A percentile compares a stretch with the other conserved stretches of the same genome.
Conservation (phyloP, 2,329 filamentous ascomycete genomes). For the Exophiala spinifera region DNA sequence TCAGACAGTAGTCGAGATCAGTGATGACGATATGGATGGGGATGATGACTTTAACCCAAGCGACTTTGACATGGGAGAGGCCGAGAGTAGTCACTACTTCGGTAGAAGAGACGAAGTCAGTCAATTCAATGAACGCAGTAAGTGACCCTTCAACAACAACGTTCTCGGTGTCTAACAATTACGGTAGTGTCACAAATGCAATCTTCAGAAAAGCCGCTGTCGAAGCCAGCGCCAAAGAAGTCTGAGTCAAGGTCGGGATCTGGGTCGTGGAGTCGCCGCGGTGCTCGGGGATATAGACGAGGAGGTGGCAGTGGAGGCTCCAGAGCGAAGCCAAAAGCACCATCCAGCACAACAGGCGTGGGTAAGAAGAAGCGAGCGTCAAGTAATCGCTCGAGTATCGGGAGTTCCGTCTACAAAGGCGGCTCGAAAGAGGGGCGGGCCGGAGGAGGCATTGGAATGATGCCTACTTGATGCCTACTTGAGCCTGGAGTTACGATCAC, state of each 20-base stretch:
- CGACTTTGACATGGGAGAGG: constrained; percentile 22
- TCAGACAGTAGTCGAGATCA: constrained; percentile 46
- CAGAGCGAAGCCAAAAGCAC: constrained; percentile 2
- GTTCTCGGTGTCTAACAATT: constrained; percentile 7
- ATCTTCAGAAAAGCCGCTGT: constrained; percentile 4
- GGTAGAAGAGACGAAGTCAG: constrained; percentile 19
- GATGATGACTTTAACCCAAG: constrained; percentile 32
- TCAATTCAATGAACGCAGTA: constrained; percentile 28
- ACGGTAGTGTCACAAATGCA: constrained; percentile 25
- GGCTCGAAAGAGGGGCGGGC: neutral
- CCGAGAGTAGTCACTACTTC: constrained; percentile 30
- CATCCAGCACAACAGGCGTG: constrained; percentile 1
- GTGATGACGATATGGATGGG: constrained; percentile 36
- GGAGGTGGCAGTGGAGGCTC: neutral
- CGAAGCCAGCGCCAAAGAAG: constrained; percentile 2
- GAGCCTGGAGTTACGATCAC: neutral
- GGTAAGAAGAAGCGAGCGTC: constrained; percentile 6
- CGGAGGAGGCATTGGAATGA: constrained; percentile 4
- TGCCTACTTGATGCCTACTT: constrained; percentile 3
- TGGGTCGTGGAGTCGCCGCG: neutral
- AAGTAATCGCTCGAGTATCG: constrained; percentile 5
- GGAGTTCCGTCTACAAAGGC: neutral
- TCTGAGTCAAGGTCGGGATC: constrained; percentile 2
- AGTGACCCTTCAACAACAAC: constrained; percentile 1
- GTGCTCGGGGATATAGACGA: neutral